Evolutionary conservation across 495 filamentous ascomycete species (phyloP).

Genomic region (Chaetomidium leptoderma): DNA sequence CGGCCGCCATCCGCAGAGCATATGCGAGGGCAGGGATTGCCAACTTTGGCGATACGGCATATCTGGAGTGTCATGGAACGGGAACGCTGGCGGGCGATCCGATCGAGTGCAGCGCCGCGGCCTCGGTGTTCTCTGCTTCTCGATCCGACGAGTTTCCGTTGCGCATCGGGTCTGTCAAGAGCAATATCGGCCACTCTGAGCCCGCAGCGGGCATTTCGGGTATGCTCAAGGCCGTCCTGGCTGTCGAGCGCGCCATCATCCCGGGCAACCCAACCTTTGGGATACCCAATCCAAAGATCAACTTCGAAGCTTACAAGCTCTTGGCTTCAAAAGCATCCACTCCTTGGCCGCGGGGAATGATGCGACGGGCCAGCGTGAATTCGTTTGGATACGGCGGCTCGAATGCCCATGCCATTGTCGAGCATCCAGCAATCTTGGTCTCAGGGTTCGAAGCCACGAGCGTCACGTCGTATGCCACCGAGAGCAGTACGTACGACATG

Average conservation of each 20-base stretch:
- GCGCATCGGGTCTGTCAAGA: conserved; percentile 40
- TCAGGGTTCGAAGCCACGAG: not conserved
- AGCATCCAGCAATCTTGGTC: conserved; percentile 17
- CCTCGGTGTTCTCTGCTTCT: conserved; percentile 7
- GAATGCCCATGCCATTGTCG: conserved; percentile 52
- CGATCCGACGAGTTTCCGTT: conserved; percentile 3
- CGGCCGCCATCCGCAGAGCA: conserved; percentile 40
- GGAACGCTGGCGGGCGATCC: conserved; percentile 52
- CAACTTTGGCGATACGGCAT: conserved; percentile 31
- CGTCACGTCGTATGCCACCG: not conserved
- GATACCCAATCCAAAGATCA: conserved; percentile 42
- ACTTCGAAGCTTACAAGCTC: conserved; percentile 17
- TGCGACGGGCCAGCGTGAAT: conserved; percentile 45
- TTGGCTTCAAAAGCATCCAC: not conserved
- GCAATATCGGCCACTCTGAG: conserved; percentile 43
- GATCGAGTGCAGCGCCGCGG: conserved; percentile 34
- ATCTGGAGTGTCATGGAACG: conserved; percentile 48
- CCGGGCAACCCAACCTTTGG: conserved; percentile 32
- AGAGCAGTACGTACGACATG: too few relatives aligned
- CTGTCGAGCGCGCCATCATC: conserved; percentile 36
- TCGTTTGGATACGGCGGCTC: conserved; percentile 54
- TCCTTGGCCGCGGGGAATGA: conserved; percentile 9
- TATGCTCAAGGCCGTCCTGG: conserved; percentile 35
- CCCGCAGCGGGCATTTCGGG: conserved; percentile 32
- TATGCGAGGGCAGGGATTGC: conserved; percentile 34